A percentile compares a stretch with the other conserved stretches of the same genome.
Evolutionary conservation across 1,284 basidiomycete genomes (phyloP).

Genomic region (Ganoderma sinense): DNA sequence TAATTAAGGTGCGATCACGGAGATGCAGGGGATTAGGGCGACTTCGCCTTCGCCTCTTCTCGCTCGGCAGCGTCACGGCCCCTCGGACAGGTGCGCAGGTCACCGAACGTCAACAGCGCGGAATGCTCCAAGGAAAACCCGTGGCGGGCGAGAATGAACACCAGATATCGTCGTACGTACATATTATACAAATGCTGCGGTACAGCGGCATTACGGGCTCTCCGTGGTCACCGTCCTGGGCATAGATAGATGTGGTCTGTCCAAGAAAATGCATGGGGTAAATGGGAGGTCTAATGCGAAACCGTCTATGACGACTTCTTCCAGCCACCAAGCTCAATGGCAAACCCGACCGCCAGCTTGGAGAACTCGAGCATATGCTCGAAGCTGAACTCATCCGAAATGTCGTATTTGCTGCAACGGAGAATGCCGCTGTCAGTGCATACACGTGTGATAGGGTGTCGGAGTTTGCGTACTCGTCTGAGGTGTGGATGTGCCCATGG

Average conservation of each 20-base stretch:
- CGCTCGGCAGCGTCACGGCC: slow-evolving; percentile 22
- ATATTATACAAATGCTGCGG: slow-evolving; percentile 28
- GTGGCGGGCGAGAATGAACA: slow-evolving; percentile 25
- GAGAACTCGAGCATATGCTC: slow-evolving; percentile 87
- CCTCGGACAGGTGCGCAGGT: slow-evolving; percentile 16
- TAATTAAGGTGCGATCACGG: slow-evolving; percentile 23
- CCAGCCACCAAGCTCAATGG: slow-evolving; percentile 79
- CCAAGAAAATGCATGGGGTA: slow-evolving; percentile 8
- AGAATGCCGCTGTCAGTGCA: slow-evolving; percentile 28
- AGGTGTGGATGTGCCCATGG: slow-evolving; percentile 79
- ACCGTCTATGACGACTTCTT: slow-evolving; percentile 32
- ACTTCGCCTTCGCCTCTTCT: slow-evolving; percentile 22
- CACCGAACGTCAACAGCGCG: slow-evolving; percentile 21
- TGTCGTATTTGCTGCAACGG: slow-evolving; percentile 73
- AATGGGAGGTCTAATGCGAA: slow-evolving; percentile 11
- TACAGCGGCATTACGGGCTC: slow-evolving; percentile 27
- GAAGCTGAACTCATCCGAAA: slow-evolving; percentile 89
- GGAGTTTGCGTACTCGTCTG: slow-evolving; percentile 69
- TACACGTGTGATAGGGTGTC: slow-evolving; percentile 16
- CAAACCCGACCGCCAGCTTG: slow-evolving; percentile 88
- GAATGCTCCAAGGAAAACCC: slow-evolving; percentile 27
- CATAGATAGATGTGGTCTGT: slow-evolving; percentile 12
- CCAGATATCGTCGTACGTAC: slow-evolving; percentile 34
- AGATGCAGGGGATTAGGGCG: slow-evolving; percentile 25
- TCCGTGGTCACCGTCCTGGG: slow-evolving; percentile 9